A percentile compares a stretch with the other conserved stretches of the same genome.
These are phyloP conservation scores for Kokia cookei DNA, from an alignment of 441 rosid species.

Conservation along the genomic window DNA sequence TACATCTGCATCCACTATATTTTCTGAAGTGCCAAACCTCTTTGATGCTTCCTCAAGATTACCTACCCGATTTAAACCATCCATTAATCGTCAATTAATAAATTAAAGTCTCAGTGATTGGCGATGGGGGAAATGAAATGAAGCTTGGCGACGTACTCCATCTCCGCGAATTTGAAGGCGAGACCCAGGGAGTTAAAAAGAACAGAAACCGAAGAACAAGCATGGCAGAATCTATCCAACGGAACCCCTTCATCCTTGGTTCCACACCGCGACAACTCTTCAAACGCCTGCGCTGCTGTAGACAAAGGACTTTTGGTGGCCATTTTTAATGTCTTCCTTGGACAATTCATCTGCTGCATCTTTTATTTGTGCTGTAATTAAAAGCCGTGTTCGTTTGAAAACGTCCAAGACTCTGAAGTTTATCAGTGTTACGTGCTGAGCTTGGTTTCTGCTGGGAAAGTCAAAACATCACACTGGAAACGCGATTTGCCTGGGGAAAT, in stretches of 20 bases:
- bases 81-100: neutral
- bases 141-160: slow-evolving; percentile 77
- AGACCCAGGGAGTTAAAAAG: slow-evolving; percentile 77
- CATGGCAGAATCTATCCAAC: slow-evolving; percentile 56
- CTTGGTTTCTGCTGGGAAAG: no score
- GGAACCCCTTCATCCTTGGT: slow-evolving; percentile 30
- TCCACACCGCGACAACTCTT: slow-evolving; percentile 33
- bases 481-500: neutral
- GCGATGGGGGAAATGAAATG: neutral
- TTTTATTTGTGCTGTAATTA: no score
- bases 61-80: slow-evolving; percentile 30
- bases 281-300: slow-evolving; percentile 59
- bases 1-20: slow-evolving; percentile 56
- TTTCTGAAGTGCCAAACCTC: slow-evolving; percentile 33
- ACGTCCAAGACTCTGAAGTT: no score
- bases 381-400: no score
- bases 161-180: slow-evolving; percentile 84
- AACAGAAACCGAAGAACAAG: slow-evolving; percentile 70
- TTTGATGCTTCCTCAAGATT: slow-evolving; percentile 70
- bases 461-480: neutral
- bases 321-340: neutral
- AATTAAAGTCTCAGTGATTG: no score
- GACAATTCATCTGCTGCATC: no score
- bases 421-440: no score
- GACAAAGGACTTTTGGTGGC: slow-evolving; percentile 38